Base-by-base conservation (phyloP, 2,329 filamentous ascomycete genomes). In the Madurella mycetomatis region DNA sequence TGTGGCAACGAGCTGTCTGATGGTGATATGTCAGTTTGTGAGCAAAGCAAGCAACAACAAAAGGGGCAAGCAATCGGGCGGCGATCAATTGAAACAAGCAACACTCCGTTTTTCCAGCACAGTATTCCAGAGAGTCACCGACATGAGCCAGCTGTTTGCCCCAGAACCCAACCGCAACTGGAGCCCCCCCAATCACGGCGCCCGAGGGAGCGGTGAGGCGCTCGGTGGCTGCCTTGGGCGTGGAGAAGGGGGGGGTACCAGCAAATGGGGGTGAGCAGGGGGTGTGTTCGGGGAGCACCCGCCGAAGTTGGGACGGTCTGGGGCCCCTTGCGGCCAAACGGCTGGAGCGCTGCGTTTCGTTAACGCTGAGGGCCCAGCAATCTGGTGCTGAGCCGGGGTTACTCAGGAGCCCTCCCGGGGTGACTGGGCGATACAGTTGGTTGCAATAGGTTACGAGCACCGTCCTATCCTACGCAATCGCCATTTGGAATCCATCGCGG, bases 21-120 rank as follows among this genome's bases (percentile, higher is more conserved):
- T 54, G 55, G 55, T 57, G 55, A 54, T 46, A 51, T 39, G 53
- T 49, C 43, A 43, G 25, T 25, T 45, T 51, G 32, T 51, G 48
- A 51, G 41, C 44, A 53, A 53, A 42, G 41, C 45, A 18, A 32
- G 32, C 43, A 43, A 25, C 15, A 12, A 41, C 41, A 37, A 18
- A 41, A 56, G 25, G 25, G 25, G 25, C 25, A 25, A 25, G 7
- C 25, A 25, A 4, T 25, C 25, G 7, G 25, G 25, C 25, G 25
- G 7, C 25, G 25, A 25, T 25, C 25, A 37, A 39, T 30, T 47
- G 37, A 51, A 54, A 47, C 51, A 54, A 57, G 51, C 51, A 51
- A 19, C 25, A 25, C 4, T 25, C 50, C 34, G 41, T 41, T 43
- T 41, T 43, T 30, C n/a, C 43, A 30, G n/a, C 30, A 16, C 31